Evolutionary conservation across 148 eudicot genomes (phyloP).

Genomic region (Nepenthes gracilis): DNA sequence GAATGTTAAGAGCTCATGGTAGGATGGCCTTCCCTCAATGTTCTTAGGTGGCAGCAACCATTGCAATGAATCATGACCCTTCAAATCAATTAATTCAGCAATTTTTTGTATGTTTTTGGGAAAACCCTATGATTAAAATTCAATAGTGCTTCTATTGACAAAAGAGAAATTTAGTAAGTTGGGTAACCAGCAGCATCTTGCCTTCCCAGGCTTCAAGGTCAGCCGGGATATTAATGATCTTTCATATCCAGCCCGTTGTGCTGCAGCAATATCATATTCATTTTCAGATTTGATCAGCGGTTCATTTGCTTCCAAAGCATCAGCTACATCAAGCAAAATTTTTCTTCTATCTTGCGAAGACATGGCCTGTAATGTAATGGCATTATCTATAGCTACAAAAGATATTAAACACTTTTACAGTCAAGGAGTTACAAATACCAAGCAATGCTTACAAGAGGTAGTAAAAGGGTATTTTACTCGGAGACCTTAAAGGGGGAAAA

Average conservation of each 20-base stretch:
- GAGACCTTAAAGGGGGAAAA: background rate
- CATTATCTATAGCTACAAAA: background rate
- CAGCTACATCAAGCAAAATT: slow-evolving; percentile 66
- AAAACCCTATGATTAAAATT: too few species aligned
- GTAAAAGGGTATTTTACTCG: background rate
- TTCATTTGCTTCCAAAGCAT: slow-evolving; percentile 74
- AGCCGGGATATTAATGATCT: slow-evolving; percentile 63
- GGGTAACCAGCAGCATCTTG: slow-evolving; percentile 16
- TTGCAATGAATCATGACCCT: too few species aligned
- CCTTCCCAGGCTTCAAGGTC: slow-evolving; percentile 82
- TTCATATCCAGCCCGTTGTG: slow-evolving; percentile 72
- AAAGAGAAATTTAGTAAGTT: too few species aligned
- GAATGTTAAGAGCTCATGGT: too few species aligned
- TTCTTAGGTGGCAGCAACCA: too few species aligned
- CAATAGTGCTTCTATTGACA: too few species aligned
- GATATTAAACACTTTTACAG: background rate
- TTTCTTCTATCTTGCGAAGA: slow-evolving; percentile 65
- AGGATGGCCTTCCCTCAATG: too few species aligned
- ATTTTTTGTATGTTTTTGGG: too few species aligned
- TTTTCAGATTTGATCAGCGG: slow-evolving; percentile 52
- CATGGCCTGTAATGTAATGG: slow-evolving; percentile 39
- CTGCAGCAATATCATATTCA: slow-evolving; percentile 68
- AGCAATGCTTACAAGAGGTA: slow-evolving; percentile 1
- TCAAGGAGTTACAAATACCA: background rate
- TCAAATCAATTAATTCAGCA: too few species aligned